Conservation (phyloP, 352 stramenopile genomes). For the Aphanomyces astaci region DNA sequence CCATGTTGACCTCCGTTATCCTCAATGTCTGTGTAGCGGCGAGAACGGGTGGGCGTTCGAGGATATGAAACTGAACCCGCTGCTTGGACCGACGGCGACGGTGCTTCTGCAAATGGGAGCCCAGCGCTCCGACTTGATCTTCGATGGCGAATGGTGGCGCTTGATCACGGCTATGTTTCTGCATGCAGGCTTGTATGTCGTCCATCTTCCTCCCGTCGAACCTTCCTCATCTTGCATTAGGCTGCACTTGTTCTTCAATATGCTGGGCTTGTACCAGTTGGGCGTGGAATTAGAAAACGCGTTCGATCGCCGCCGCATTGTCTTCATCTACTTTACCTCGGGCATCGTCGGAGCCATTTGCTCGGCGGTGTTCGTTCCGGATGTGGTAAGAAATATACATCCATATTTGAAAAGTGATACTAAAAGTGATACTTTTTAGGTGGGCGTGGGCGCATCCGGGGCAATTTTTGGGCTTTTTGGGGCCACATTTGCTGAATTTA, state of each 20-base stretch:
- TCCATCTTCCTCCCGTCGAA: neutral
- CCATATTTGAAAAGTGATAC: no score
- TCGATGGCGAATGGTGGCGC: conserved; percentile 51
- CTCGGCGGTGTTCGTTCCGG: conserved; percentile 45
- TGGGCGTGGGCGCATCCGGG: conserved; percentile 46
- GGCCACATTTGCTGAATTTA: conserved; percentile 52
- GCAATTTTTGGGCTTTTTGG: conserved; percentile 69
- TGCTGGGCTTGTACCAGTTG: conserved; percentile 43
- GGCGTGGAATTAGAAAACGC: conserved; percentile 48
- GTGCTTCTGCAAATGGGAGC: conserved; percentile 45
- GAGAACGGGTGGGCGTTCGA: conserved; percentile 65
- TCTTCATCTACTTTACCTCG: conserved; percentile 43
- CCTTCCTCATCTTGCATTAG: conserved; percentile 19
- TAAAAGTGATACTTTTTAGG: neutral
- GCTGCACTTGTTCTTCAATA: conserved; percentile 57
- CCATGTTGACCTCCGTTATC: neutral
- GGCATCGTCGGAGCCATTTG: conserved; percentile 51
- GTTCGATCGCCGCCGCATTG: conserved; percentile 37
- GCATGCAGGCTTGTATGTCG: conserved; percentile 40
- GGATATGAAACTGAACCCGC: conserved; percentile 51
- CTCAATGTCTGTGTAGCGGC: conserved; percentile 25
- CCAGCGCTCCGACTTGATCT: conserved; percentile 37
- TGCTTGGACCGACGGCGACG: conserved; percentile 49
- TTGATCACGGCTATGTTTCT: conserved; percentile 56
- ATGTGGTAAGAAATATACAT: conserved; percentile 27